Evolutionary conservation across 352 stramenopile species (phyloP).

Genomic region (Globisporangium paddicum): DNA sequence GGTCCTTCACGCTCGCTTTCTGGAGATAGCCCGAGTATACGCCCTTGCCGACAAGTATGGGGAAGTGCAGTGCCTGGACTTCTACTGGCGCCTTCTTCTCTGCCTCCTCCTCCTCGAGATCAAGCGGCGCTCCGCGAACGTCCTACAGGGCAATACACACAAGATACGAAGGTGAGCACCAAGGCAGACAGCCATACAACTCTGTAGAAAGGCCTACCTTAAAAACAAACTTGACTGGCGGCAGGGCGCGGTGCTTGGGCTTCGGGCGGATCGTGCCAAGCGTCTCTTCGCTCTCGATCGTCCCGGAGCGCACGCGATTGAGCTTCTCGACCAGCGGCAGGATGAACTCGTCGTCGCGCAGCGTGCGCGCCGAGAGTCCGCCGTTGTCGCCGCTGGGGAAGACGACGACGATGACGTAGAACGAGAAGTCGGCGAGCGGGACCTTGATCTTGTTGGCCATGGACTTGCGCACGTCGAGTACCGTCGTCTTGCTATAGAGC

Average conservation of each 20-base stretch:
- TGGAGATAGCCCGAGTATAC: slow-evolving; percentile 76
- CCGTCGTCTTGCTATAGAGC: slow-evolving; percentile 53
- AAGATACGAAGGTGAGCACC: not conserved
- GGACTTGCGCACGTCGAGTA: slow-evolving; percentile 70
- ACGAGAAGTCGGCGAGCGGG: slow-evolving; percentile 45
- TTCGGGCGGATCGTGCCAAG: slow-evolving; percentile 42
- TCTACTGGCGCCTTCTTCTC: slow-evolving; percentile 25
- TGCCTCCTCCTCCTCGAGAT: slow-evolving; percentile 56
- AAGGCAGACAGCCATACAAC: not conserved
- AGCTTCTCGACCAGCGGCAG: slow-evolving; percentile 64
- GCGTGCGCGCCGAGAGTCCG: slow-evolving; percentile 53
- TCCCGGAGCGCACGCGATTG: slow-evolving; percentile 42
- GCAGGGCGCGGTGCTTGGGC: slow-evolving; percentile 50
- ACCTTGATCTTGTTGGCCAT: slow-evolving; percentile 86
- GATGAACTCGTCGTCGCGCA: slow-evolving; percentile 78
- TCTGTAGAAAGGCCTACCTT: slow-evolving; percentile 35
- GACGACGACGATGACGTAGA: slow-evolving; percentile 80
- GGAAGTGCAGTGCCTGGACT: slow-evolving; percentile 52
- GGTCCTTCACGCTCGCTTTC: slow-evolving; percentile 74
- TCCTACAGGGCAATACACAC: slow-evolving; percentile 28
- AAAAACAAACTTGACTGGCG: slow-evolving; percentile 78
- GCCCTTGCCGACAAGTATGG: slow-evolving; percentile 69
- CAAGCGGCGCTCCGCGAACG: slow-evolving; percentile 58
- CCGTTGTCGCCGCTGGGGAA: slow-evolving; percentile 49
- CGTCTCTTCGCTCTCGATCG: slow-evolving; percentile 43